Base-by-base conservation (phyloP, 139 green algal species). In the Tetradesmus lagerheimii region DNA sequence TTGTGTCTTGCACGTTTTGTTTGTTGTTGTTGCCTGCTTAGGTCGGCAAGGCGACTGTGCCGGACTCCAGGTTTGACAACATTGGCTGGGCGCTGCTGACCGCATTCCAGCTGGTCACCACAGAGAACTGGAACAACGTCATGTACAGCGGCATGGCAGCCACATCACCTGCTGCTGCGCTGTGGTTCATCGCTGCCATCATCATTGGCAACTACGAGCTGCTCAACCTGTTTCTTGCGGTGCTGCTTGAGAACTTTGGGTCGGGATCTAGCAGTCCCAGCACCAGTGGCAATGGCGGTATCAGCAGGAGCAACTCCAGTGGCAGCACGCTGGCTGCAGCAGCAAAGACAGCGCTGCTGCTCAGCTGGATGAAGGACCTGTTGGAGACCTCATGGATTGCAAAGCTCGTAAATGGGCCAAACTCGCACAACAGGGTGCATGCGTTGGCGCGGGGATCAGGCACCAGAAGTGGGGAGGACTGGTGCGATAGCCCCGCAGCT, bases 141-240 rank as follows among this genome's bases (percentile, higher is more conserved):
- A 92, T 94, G 91, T 94, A 94, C 79, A 90, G 93, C 67, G 87
- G 57, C 47, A 95, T 94, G 89, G 43, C 25, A 1, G 89, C 87
- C 2, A 90, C 90, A 0, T 89, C 81, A 0, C 74, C 89, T 15
- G 86, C 74, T 27, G 85, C 91, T 2, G 74, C 87, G 6, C 67
- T 96, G 15, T 97, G 94, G 92, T 97, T 93, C 45, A 79, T 96
- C n/a, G 80, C 74, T 35, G 85, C 93, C 29, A 90, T 96, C 31
- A 45, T 96, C 11, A 67, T 98, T 0, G 96, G 95, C 50, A 95
- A 94, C 74, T 97, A 97, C 92, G 94, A 96, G 66, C 79, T 97
- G 25, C 92, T 98, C 41, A 97, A 97, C 92, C 93, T 98, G 53
- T 97, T 98, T 85, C 91, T 98, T 27, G 96, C 96, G 38, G 96